A percentile compares a stretch with the other conserved stretches of the same genome.
phyloP scores from a whole-genome alignment of 352 stramenopile genomes.

The Globisporangium uncinulatum region DNA sequence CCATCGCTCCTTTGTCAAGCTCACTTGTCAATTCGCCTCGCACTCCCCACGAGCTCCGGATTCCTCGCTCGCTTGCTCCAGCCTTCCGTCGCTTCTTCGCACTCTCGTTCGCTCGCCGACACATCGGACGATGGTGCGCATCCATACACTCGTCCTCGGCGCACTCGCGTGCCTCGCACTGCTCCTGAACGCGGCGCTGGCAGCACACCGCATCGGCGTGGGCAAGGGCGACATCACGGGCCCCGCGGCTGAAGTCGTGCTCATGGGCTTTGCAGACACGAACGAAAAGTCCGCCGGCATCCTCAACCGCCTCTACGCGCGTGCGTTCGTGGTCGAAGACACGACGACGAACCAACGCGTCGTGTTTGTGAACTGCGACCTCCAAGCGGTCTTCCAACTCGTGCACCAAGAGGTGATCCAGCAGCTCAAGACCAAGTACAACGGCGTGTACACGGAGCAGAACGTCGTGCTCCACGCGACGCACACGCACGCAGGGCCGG shows the following conservation, averaged over 20 bases:
- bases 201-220: slow-evolving; percentile 37
- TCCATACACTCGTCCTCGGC: no score
- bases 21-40: no score
- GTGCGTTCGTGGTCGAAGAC: slow-evolving; percentile 59
- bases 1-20: no score
- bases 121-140: no score
- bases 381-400: slow-evolving; percentile 41
- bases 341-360: slow-evolving; percentile 24
- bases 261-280: slow-evolving; percentile 55
- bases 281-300: slow-evolving; percentile 44
- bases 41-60: no score
- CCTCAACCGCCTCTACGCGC: slow-evolving; percentile 55
- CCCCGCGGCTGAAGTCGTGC: slow-evolving; percentile 44
- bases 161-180: neutral
- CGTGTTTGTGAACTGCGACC: slow-evolving; percentile 46
- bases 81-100: no score
- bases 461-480: slow-evolving; percentile 73
- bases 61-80: no score
- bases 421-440: slow-evolving; percentile 31
- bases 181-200: neutral
- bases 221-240: slow-evolving; percentile 64
- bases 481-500: slow-evolving; percentile 76
- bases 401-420: slow-evolving; percentile 47
- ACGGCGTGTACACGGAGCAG: slow-evolving; percentile 39
- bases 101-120: no score